phyloP scores from a whole-genome alignment of 75 land plant genomes.

The Selaginella tamariscina region DNA sequence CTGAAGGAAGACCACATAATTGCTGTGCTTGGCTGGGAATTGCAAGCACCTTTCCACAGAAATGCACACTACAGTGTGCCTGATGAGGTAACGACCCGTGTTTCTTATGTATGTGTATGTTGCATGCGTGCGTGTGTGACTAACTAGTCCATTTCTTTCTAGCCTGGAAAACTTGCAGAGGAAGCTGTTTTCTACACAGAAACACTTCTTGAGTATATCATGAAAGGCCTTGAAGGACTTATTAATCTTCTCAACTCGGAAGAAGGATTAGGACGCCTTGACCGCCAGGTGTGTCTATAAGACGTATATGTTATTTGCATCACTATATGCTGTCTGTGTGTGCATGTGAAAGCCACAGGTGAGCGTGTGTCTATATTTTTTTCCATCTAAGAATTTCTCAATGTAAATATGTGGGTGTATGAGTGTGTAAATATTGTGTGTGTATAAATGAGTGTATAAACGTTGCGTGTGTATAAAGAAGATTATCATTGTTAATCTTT shows the following conservation, averaged over 20 bases:
- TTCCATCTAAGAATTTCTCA: too few relatives aligned
- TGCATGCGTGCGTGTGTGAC: too few relatives aligned
- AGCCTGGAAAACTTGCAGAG: conserved; percentile 74
- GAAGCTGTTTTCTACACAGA: conserved; percentile 94
- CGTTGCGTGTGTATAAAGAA: too few relatives aligned
- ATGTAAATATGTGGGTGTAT: too few relatives aligned
- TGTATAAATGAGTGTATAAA: too few relatives aligned
- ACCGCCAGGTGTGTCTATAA: conserved; percentile 47
- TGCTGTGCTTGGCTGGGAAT: conserved; percentile 99
- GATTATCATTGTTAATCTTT: too few relatives aligned
- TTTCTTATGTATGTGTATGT: background rate
- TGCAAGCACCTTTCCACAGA: conserved; percentile 88
- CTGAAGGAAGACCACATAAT: conserved; percentile 99
- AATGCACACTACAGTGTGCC: conserved; percentile 78
- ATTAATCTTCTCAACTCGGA: conserved; percentile 95
- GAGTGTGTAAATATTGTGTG: too few relatives aligned
- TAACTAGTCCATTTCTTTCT: conserved; percentile 7
- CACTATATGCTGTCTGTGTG: background rate
- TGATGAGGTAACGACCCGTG: conserved; percentile 53
- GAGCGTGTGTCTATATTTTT: too few relatives aligned
- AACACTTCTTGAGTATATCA: conserved; percentile 85
- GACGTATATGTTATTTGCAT: background rate
- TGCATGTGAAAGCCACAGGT: too few relatives aligned
- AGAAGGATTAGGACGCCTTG: conserved; percentile 92
- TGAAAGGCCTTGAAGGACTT: conserved; percentile 97